Evolutionary conservation across 768 basidiomycete species (phyloP).

Genomic region (Rhodotorula graminis): DNA sequence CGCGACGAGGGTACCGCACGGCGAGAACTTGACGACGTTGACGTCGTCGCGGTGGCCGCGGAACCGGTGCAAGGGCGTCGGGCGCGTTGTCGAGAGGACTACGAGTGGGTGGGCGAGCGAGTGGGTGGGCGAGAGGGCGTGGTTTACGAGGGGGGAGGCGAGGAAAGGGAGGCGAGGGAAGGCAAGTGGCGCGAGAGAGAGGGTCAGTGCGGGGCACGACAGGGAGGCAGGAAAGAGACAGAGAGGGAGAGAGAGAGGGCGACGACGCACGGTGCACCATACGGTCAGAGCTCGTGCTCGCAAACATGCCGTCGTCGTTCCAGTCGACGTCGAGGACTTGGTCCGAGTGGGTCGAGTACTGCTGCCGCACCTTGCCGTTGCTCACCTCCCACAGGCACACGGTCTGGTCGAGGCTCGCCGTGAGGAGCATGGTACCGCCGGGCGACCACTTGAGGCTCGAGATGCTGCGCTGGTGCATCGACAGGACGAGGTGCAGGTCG

Average conservation of each 20-base stretch:
- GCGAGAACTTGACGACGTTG: conserved; percentile 44
- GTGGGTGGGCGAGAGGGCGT: neutral
- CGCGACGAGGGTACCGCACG: conserved; percentile 41
- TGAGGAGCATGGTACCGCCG: conserved; percentile 41
- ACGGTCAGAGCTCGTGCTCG: conserved; percentile 39
- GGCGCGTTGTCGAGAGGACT: conserved; percentile 32
- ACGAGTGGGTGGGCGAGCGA: neutral
- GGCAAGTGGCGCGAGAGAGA: too few species aligned
- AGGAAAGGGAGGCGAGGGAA: neutral
- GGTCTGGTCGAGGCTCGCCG: conserved; percentile 41
- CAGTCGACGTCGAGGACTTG: conserved; percentile 42
- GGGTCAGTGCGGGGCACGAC: too few species aligned
- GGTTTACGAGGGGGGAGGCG: neutral
- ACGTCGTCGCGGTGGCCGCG: conserved; percentile 46
- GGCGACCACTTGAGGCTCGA: conserved; percentile 41
- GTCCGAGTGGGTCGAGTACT: conserved; percentile 39
- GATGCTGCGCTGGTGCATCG: conserved; percentile 40
- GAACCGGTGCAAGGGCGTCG: conserved; percentile 40
- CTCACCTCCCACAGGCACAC: conserved; percentile 44
- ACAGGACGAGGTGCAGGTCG: conserved; percentile 41
- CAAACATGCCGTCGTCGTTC: conserved; percentile 41
- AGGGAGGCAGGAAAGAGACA: too few species aligned
- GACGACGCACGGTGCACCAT: conserved; percentile 36
- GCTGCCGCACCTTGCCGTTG: conserved; percentile 41
- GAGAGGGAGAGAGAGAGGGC: neutral